Evolutionary conservation across 1,284 basidiomycete genomes (phyloP), one percentile per base, ranked within the genome.

Genomic region (Mycocalia duriaeana): DNA sequence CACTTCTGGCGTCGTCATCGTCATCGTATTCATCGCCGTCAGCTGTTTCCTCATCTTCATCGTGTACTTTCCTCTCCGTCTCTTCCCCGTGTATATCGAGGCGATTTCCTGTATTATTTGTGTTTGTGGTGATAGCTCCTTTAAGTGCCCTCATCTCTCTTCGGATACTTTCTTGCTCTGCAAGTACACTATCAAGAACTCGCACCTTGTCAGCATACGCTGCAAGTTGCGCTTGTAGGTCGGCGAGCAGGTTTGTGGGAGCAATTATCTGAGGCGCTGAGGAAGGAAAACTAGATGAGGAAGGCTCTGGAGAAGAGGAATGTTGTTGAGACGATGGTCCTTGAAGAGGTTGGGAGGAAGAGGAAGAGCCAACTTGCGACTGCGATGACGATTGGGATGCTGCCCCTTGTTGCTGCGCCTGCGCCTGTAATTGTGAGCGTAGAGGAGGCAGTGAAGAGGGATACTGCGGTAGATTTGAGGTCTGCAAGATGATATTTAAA

Each of bases 91-190:
- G n/a, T n/a, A n/a, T n/a, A n/a, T n/a, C n/a, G n/a, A n/a, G n/a
- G n/a, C n/a, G n/a, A n/a, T n/a, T n/a, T n/a, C n/a, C n/a, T n/a
- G n/a, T n/a, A n/a, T n/a, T n/a, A n/a, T n/a, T n/a, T n/a, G n/a
- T n/a, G n/a, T n/a, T n/a, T n/a, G n/a, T n/a, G n/a, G n/a, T n/a
- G n/a, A n/a, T n/a, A n/a, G n/a, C n/a, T 45, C 87, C 82, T 13
- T 85, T 72, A 45, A 94, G 71, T 2, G 73, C 69, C 26, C 77
- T 71, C 3, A 99, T 82, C 59, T 99, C 93, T 26, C 75, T 73
- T 64, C 89, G 90, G 62, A 98, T 82, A 7, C 71, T 73, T 49
- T 96, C 92, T 57, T 97, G 92, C 64, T 97, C 93, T 0, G 89
- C 77, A 40, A 96, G 76, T 44, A 94, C 79, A 34, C 75, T 77